Percentiles rank a stretch among this genome's conserved stretches.
Evolutionary conservation across 768 basidiomycete genomes (phyloP).

Genomic region (Russula virescens): DNA sequence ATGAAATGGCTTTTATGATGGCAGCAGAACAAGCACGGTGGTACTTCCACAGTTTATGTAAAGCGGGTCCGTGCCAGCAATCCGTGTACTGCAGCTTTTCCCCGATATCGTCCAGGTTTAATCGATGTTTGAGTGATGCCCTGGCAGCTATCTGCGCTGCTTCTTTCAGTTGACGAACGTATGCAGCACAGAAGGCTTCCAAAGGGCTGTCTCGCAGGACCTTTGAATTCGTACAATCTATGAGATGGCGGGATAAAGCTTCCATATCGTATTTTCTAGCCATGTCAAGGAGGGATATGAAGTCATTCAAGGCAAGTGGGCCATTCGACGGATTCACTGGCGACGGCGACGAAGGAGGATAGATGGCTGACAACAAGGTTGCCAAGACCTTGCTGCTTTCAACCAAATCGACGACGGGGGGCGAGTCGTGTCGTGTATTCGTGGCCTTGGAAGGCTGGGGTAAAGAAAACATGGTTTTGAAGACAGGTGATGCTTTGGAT

Average conservation of each 20-base stretch:
- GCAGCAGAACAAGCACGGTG: no score
- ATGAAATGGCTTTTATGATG: no score
- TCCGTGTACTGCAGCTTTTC: not conserved
- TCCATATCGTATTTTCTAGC: not conserved
- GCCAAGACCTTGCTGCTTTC: not conserved
- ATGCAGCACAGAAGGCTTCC: not conserved
- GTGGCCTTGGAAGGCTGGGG: not conserved
- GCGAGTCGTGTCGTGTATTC: not conserved
- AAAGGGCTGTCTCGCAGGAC: not conserved
- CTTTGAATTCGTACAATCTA: not conserved
- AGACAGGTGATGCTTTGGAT: slow-evolving; percentile 6
- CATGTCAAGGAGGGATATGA: not conserved
- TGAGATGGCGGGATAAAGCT: not conserved
- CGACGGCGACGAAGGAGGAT: not conserved
- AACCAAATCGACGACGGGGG: not conserved
- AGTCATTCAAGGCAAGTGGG: not conserved
- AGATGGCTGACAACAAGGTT: not conserved
- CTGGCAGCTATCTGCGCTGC: not conserved
- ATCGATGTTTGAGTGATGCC: not conserved
- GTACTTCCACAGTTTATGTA: no score
- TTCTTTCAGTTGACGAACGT: not conserved
- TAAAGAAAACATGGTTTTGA: not conserved
- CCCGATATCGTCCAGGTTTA: not conserved
- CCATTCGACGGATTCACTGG: no score
- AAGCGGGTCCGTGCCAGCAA: not conserved